A percentile compares a stretch with the other conserved stretches of the same genome.
phyloP scores from a whole-genome alignment of 2,329 filamentous ascomycete species.

The Talaromyces rugulosus region DNA sequence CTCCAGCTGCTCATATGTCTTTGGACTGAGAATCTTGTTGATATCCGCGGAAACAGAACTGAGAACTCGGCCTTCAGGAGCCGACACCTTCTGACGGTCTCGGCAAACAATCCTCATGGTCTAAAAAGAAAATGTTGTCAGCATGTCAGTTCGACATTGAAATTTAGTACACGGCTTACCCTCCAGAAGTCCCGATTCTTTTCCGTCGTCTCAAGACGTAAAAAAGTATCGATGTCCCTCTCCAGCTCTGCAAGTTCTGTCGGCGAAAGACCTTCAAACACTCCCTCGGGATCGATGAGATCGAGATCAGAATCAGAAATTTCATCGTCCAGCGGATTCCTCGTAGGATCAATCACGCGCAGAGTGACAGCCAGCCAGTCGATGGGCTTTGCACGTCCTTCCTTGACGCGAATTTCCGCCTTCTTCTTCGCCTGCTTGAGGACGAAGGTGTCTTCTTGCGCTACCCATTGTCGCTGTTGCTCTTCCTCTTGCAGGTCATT shows the following conservation, averaged over 20 bases:
- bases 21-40: constrained; percentile 79
- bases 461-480: constrained; percentile 77
- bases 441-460: constrained; percentile 93
- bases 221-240: constrained; percentile 74
- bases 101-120: constrained; percentile 80
- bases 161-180: constrained; percentile 31
- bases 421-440: constrained; percentile 97
- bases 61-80: constrained; percentile 68
- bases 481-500: constrained; percentile 67
- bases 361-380: constrained; percentile 91
- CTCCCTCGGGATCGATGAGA: constrained; percentile 72
- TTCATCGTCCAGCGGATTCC: constrained; percentile 77
- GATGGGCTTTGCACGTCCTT: constrained; percentile 84
- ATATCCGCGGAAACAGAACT: constrained; percentile 82
- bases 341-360: constrained; percentile 79
- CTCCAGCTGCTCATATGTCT: constrained; percentile 81
- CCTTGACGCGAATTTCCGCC: constrained; percentile 88
- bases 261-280: constrained; percentile 69
- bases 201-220: constrained; percentile 71
- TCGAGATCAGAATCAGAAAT: constrained; percentile 72
- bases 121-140: constrained; percentile 33
- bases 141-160: neutral
- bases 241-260: constrained; percentile 70
- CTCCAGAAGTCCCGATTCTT: constrained; percentile 86
- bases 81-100: constrained; percentile 64